Evolutionary conservation across 768 basidiomycete species (phyloP).

Genomic region (Calocybe indica): DNA sequence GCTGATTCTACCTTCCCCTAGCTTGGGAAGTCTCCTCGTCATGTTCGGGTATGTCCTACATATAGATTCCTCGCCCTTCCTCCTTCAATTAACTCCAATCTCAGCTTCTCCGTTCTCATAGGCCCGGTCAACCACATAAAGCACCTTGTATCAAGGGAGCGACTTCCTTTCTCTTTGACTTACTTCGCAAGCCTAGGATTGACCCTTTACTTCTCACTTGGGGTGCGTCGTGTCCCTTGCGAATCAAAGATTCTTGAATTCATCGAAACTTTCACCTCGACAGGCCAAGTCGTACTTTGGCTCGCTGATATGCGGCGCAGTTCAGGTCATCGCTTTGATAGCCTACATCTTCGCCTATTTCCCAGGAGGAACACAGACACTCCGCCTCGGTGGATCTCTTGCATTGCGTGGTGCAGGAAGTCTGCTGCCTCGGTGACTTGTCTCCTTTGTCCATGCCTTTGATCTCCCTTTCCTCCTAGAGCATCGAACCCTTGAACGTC

Average conservation of each 20-base stretch:
- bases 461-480: background rate
- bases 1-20: slow-evolving; percentile 17
- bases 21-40: slow-evolving; percentile 85
- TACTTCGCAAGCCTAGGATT: slow-evolving; percentile 82
- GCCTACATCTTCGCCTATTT: slow-evolving; percentile 94
- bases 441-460: background rate
- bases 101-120: slow-evolving; percentile 76
- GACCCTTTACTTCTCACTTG: slow-evolving; percentile 89
- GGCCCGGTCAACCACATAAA: slow-evolving; percentile 92
- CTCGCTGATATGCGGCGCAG: slow-evolving; percentile 73
- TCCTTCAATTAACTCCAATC: background rate
- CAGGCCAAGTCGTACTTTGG: slow-evolving; percentile 84
- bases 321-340: slow-evolving; percentile 83
- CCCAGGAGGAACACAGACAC: slow-evolving; percentile 80
- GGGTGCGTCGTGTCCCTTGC: slow-evolving; percentile 43
- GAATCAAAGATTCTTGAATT: background rate
- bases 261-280: background rate
- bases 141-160: slow-evolving; percentile 77
- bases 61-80: background rate
- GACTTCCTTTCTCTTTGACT: slow-evolving; percentile 76
- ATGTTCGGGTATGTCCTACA: slow-evolving; percentile 77
- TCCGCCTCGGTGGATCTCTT: slow-evolving; percentile 74
- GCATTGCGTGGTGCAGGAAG: slow-evolving; percentile 81
- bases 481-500: no score
- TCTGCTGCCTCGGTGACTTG: slow-evolving; percentile 65